A percentile compares a stretch with the other conserved stretches of the same genome.
Conservation (phyloP, 2,329 filamentous ascomycete species). For the Trichothecium roseum region DNA sequence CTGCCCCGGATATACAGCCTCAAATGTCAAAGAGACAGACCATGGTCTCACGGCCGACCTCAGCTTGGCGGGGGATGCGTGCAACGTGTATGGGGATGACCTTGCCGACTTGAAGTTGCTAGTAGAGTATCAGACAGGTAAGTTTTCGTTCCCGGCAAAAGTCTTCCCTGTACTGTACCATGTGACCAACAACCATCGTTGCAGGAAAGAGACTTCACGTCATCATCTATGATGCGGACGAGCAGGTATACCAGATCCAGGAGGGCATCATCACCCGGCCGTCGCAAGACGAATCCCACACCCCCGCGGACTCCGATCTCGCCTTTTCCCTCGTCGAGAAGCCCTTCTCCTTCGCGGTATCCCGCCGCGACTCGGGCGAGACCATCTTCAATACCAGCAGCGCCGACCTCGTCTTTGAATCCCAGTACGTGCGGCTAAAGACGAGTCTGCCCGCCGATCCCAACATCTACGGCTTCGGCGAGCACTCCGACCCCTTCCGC, state of each 20-base stretch:
- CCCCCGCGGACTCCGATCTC: conserved; percentile 31
- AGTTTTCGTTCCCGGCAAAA: background rate
- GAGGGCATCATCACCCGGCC: conserved; percentile 54
- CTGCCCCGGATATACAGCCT: conserved; percentile 57
- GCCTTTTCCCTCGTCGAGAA: conserved; percentile 8
- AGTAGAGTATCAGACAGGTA: conserved; percentile 54
- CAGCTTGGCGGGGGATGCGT: conserved; percentile 12
- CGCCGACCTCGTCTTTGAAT: conserved; percentile 57
- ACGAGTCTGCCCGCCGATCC: conserved; percentile 56
- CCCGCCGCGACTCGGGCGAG: conserved; percentile 18
- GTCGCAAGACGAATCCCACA: conserved; percentile 13
- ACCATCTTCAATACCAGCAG: conserved; percentile 58
- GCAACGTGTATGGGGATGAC: conserved; percentile 13
- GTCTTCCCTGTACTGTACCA: background rate
- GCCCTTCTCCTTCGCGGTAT: conserved; percentile 56
- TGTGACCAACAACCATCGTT: background rate
- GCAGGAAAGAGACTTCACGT: conserved; percentile 59
- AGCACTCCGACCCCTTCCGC: conserved; percentile 58
- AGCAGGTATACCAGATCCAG: conserved; percentile 61
- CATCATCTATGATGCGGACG: conserved; percentile 55
- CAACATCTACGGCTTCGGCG: conserved; percentile 65
- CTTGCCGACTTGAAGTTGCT: conserved; percentile 31
- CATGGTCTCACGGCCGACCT: conserved; percentile 36
- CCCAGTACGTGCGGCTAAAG: conserved; percentile 60
- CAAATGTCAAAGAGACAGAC: conserved; percentile 37